Evolutionary conservation across 805 yeast species (phyloP), one percentile per base, ranked within the genome.

Genomic region (Sungouiella thailandica): DNA sequence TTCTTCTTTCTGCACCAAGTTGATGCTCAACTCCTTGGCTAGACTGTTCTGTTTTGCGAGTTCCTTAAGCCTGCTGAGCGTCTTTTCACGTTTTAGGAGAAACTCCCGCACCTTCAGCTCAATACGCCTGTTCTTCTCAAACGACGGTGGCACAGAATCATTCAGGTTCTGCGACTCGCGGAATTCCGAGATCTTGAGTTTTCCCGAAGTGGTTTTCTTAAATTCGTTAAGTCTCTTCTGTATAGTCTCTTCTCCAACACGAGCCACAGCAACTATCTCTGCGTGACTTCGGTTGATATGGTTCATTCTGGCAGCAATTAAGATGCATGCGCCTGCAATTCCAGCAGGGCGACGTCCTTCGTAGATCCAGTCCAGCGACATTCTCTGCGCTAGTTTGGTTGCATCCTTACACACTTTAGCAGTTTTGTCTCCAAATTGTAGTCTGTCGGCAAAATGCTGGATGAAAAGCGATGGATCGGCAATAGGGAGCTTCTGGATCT

Each of bases 341-440:
- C 99, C 98, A 0, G 98, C 97, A 0, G 99, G 98, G 42, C 97
- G 72, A 53, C 99, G 74, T 17, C 99, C 99, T 60, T 87, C 95
- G 55, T 81, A 85, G 46, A 93, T 83, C 97, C 97, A 93, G 52
- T 93, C 97, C 27, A 78, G 76, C 10, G 89, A 72, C 99, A 93
- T 93, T 46, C 96, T 70, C 52, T 78, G 85, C 0, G 96, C 95
- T 15, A 93, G 62, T 48, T 80, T 76, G 5, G 80, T 80, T 0
- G 98, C 97, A 57, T 93, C 99, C 40, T 74, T 75, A 28, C 85
- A 80, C 10, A 93, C 96, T 47, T 80, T 80, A 24, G 79, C 68
- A 39, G 73, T 76, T 41, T 76, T 76, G 18, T 72, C 75, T n/a
- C 88, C 90, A 50, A 93, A 82, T 41, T 83, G 84, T 30, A 93